Evolutionary conservation across 1,139 yeast genomes (phyloP).

Genomic region (Scheffersomyces cryptocercus): DNA sequence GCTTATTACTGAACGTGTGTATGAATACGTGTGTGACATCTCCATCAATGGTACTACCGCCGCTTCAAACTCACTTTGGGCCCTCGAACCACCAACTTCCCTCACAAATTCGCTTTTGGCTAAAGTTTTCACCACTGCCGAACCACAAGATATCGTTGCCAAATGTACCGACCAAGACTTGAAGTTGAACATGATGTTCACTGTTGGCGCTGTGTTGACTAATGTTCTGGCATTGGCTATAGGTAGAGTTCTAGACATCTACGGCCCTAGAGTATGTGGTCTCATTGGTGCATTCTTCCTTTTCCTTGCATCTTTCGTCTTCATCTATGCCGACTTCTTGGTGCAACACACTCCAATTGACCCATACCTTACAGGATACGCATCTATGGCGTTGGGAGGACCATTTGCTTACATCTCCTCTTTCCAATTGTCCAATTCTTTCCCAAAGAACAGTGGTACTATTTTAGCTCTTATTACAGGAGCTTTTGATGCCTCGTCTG

Average conservation of each 20-base stretch:
- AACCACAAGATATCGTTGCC: constrained; percentile 12
- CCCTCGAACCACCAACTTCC: not conserved
- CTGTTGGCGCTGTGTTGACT: constrained; percentile 46
- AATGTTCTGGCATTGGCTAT: constrained; percentile 45
- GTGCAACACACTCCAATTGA: constrained; percentile 24
- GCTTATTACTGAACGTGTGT: constrained; percentile 39
- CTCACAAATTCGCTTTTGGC: not conserved
- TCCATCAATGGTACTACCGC: constrained; percentile 11
- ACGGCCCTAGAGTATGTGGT: constrained; percentile 47
- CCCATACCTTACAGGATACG: constrained; percentile 45
- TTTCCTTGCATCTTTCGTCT: constrained; percentile 38
- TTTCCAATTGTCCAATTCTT: constrained; percentile 47
- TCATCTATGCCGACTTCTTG: constrained; percentile 31
- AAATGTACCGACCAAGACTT: constrained; percentile 45
- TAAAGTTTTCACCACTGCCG: not conserved
- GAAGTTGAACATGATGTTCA: constrained; percentile 47
- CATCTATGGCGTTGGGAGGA: constrained; percentile 46
- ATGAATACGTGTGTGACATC: constrained; percentile 36
- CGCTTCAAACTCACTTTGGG: constrained; percentile 3
- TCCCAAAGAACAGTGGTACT: constrained; percentile 42
- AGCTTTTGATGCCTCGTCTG: constrained; percentile 51
- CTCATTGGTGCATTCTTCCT: constrained; percentile 41
- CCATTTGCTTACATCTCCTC: constrained; percentile 48
- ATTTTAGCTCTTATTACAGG: constrained; percentile 47
- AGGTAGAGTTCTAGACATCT: constrained; percentile 41